phyloP scores from a whole-genome alignment of 371 early-diverging fungal genomes.

The Basidiobolus heterosporus region DNA sequence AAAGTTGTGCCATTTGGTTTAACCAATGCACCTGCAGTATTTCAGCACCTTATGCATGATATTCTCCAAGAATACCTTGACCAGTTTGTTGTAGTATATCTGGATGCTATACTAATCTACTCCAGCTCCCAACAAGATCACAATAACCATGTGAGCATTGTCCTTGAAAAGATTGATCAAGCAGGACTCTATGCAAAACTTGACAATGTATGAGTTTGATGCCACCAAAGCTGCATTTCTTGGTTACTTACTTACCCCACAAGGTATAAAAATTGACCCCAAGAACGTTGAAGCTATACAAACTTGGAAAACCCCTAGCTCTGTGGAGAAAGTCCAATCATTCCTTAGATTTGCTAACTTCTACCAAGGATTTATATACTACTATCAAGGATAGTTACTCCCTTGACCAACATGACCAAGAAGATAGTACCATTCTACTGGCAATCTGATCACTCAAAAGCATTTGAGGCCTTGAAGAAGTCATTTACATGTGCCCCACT shows the following conservation, averaged over 20 bases:
- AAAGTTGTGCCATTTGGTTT: conserved; percentile 24
- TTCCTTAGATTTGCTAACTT: conserved; percentile 34
- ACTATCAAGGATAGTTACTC: conserved; percentile 16
- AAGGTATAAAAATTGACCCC: conserved; percentile 14
- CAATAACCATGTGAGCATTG: conserved; percentile 12
- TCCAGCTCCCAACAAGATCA: conserved; percentile 26
- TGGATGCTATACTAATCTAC: conserved; percentile 44
- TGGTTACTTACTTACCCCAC: conserved; percentile 16
- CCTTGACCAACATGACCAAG: conserved; percentile 17
- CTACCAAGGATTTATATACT: conserved; percentile 24
- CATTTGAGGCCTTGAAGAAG: conserved; percentile 20
- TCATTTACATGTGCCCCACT: conserved; percentile 16
- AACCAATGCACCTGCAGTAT: conserved; percentile 22
- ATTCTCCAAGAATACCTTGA: conserved; percentile 18
- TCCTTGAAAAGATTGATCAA: conserved; percentile 15
- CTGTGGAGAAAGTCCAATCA: conserved; percentile 16
- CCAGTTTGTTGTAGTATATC: conserved; percentile 20
- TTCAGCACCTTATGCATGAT: conserved; percentile 19
- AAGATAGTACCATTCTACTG: conserved; percentile 16
- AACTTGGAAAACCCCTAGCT: conserved; percentile 14
- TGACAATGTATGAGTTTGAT: conserved; percentile 32
- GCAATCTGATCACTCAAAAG: conserved; percentile 7
- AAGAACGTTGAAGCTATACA: conserved; percentile 15
- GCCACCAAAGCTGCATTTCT: conserved; percentile 17
- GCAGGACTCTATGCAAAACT: conserved; percentile 15